phyloP scores from a whole-genome alignment of 2,329 filamentous ascomycete genomes.

The Trichoderma polysporum region DNA sequence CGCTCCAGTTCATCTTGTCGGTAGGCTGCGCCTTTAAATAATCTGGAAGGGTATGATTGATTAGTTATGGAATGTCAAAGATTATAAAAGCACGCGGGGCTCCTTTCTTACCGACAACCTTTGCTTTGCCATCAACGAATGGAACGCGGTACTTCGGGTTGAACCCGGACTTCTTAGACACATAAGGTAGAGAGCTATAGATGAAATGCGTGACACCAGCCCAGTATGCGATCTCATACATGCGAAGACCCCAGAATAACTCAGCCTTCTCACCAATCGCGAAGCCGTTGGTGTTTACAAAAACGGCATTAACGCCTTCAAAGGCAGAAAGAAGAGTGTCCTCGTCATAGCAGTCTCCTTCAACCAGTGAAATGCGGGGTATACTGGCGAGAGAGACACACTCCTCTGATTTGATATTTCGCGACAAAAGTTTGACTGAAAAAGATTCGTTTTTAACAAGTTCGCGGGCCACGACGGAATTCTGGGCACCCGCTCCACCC shows the following conservation, averaged over 20 bases:
- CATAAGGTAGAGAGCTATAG: constrained; percentile 18
- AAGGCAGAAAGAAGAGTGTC: constrained; percentile 13
- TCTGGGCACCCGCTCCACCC: constrained; percentile 12
- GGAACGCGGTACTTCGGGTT: constrained; percentile 20
- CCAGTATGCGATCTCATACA: constrained; percentile 23
- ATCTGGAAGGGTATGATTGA: neutral
- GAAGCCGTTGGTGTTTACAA: constrained; percentile 25
- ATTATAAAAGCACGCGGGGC: neutral
- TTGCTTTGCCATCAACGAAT: constrained; percentile 19
- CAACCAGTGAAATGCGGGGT: constrained; percentile 14
- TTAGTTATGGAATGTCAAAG: neutral
- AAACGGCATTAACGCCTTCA: constrained; percentile 15
- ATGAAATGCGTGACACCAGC: constrained; percentile 21
- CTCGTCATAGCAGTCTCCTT: constrained; percentile 21
- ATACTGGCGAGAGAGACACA: neutral
- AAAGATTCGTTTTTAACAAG: neutral
- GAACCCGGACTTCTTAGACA: constrained; percentile 21
- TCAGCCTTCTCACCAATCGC: constrained; percentile 23
- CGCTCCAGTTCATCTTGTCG: constrained; percentile 11
- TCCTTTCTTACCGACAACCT: constrained; percentile 12
- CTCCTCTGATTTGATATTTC: neutral
- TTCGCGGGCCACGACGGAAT: neutral
- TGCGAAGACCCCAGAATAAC: constrained; percentile 23
- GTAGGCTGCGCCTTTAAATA: constrained; percentile 11
- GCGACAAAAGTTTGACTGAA: neutral